Evolutionary conservation across 352 stramenopile genomes (phyloP), one percentile per base, ranked within the genome.

Genomic region (Phytophthora syringae): DNA sequence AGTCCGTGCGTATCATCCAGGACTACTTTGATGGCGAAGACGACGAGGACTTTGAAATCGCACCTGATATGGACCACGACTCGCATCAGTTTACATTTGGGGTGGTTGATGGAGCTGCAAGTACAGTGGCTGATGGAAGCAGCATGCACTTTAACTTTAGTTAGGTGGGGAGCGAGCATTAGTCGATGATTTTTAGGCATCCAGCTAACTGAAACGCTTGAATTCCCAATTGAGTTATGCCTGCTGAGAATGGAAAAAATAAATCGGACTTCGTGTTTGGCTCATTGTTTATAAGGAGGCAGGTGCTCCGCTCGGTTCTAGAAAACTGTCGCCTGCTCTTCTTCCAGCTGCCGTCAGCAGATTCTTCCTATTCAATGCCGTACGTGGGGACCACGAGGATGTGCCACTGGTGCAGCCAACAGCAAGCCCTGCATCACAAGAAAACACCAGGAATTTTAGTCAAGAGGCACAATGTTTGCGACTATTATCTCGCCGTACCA

Each of bases 1-100:
- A 98, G 70, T 95, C 93, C 37, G 78, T 98, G 50, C 90, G 91
- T 60, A 98, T 99, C 59, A 84, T 99, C 24, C 94, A 97, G 67
- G 97, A 96, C 24, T 99, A 99, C 83, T 99, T 99, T 77, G 96
- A 97, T 34, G 95, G 97, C 16, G 97, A 99, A 55, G 97, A 99
- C 48, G 98, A 99, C 24, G 97, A 98, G 60, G 97, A 98, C 70
- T 82, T 80, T 24, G 73, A 86, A n/a, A 54, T 79, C n/a, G 64
- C 73, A 25, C 83, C 86, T 12, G 70, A 77, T 13, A 82, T 84
- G 51, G 84, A 90, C 53, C 71, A 72, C 42, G 62, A 53, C 7
- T 64, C 74, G 7, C 69, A 77, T 12, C 82, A 94, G 60, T 94
- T 92, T 62, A 57, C 77, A 11, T 95, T 95, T 71, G 82, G 84